A percentile compares a stretch with the other conserved stretches of the same genome.
Conservation (phyloP, 495 filamentous ascomycete genomes). For the Echria macrotheca region DNA sequence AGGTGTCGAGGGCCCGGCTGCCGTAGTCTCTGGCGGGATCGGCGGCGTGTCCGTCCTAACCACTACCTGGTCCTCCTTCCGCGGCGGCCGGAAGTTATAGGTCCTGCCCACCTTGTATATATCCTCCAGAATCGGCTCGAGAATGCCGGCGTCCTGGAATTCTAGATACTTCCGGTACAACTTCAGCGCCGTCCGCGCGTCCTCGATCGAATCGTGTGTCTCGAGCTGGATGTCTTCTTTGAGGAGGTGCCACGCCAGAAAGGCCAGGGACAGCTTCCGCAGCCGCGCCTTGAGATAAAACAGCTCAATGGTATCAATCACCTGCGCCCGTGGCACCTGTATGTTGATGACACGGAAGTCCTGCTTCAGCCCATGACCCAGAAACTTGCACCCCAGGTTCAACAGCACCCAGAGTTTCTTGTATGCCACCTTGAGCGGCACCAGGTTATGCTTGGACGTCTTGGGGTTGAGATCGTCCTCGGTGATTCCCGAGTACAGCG, state of each 20-base stretch:
- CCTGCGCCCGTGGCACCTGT: conserved; percentile 82
- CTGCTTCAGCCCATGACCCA: conserved; percentile 85
- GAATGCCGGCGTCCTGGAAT: conserved; percentile 76
- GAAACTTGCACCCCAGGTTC: conserved; percentile 88
- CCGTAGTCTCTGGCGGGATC: background rate
- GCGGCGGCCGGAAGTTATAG: conserved; percentile 68
- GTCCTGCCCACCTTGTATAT: conserved; percentile 71
- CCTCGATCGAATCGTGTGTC: conserved; percentile 89
- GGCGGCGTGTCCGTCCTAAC: conserved; percentile 27
- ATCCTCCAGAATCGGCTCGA: conserved; percentile 71
- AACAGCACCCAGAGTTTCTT: conserved; percentile 97
- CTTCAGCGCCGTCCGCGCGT: conserved; percentile 81
- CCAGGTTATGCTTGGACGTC: conserved; percentile 69
- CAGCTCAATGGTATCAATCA: conserved; percentile 86
- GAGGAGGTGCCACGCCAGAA: conserved; percentile 81
- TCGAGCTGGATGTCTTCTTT: conserved; percentile 86
- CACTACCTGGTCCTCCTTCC: conserved; percentile 21
- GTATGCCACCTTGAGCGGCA: conserved; percentile 85
- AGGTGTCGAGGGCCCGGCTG: conserved; percentile 11
- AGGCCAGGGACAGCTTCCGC: conserved; percentile 79
- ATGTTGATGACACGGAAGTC: conserved; percentile 99
- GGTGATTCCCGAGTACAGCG: conserved; percentile 84
- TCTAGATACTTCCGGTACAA: conserved; percentile 88
- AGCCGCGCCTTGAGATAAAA: conserved; percentile 66
- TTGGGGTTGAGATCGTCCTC: conserved; percentile 73